phyloP scores from a whole-genome alignment of 805 yeast genomes.

The Candida cerambycidarum region DNA sequence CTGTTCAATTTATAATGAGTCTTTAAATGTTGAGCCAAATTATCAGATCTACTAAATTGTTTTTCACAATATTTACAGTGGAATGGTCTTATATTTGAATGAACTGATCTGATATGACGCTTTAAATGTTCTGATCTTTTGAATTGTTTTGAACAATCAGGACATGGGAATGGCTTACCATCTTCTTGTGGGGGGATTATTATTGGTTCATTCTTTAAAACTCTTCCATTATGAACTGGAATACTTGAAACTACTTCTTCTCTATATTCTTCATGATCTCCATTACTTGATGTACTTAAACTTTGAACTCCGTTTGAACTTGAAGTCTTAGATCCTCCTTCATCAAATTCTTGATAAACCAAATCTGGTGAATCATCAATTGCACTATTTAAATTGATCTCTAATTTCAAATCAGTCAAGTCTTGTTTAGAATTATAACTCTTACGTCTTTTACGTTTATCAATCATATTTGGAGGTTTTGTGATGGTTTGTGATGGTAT shows the following conservation, averaged over 20 bases:
- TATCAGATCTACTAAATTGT: constrained; percentile 43
- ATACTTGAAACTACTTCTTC: constrained; percentile 7
- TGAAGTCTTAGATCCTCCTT: constrained; percentile 2
- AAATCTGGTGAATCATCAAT: constrained; percentile 7
- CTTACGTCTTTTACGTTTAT: constrained; percentile 9
- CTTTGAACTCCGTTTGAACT: constrained; percentile 5
- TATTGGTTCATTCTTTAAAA: constrained; percentile 11
- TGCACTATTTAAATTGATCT: background rate
- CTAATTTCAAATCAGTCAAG: constrained; percentile 3
- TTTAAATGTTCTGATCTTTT: constrained; percentile 45
- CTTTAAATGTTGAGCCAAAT: constrained; percentile 45
- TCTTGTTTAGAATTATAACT: constrained; percentile 6
- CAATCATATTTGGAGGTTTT: background rate
- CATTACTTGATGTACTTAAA: constrained; percentile 3
- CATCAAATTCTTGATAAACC: constrained; percentile 7
- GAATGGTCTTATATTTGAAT: constrained; percentile 45
- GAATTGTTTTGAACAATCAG: constrained; percentile 42
- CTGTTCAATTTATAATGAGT: constrained; percentile 37
- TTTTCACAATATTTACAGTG: constrained; percentile 47
- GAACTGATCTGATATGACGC: constrained; percentile 43
- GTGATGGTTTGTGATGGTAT: background rate
- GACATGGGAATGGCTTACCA: constrained; percentile 38
- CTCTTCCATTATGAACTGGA: constrained; percentile 10
- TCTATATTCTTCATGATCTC: constrained; percentile 4
- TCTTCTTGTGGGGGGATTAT: constrained; percentile 16